Conservation (phyloP, 2,329 filamentous ascomycete genomes). For the Cyanodermella asteris region DNA sequence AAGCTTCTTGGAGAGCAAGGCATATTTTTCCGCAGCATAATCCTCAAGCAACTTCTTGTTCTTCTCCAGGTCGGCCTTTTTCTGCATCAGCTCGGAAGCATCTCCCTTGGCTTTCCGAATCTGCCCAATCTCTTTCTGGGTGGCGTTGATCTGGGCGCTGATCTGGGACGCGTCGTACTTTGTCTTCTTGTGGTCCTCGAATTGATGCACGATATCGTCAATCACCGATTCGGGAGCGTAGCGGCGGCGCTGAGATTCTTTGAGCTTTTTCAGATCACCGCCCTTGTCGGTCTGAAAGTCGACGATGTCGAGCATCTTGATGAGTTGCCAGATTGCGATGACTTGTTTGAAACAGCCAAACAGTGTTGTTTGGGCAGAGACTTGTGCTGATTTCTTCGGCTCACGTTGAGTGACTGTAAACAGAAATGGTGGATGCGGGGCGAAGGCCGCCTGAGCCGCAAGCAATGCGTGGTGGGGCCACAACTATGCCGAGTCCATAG, state of each 20-base stretch:
- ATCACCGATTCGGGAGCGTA: slow-evolving; percentile 63
- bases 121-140: slow-evolving; percentile 72
- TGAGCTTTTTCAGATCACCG: slow-evolving; percentile 76
- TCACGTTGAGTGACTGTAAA: too few species aligned
- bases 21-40: slow-evolving; percentile 52
- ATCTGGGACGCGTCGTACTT: slow-evolving; percentile 48
- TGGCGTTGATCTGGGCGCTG: slow-evolving; percentile 63
- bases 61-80: slow-evolving; percentile 59
- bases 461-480: too few species aligned
- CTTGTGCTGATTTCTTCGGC: too few species aligned
- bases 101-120: slow-evolving; percentile 62
- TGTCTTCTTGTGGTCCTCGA: slow-evolving; percentile 66
- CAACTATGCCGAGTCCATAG: too few species aligned
- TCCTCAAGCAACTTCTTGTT: slow-evolving; percentile 64
- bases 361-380: too few species aligned
- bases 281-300: slow-evolving; percentile 73
- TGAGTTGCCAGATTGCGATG: too few species aligned
- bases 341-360: too few species aligned
- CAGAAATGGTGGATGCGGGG: too few species aligned
- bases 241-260: slow-evolving; percentile 70
- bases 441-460: too few species aligned
- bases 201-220: slow-evolving; percentile 73
- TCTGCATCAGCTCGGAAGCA: slow-evolving; percentile 53
- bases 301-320: slow-evolving; percentile 49
- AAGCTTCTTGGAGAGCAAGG: slow-evolving; percentile 51